These are phyloP conservation scores for Exophiala sp. DNA, from an alignment of 2,329 filamentous ascomycete species.

Conservation along the genomic window DNA sequence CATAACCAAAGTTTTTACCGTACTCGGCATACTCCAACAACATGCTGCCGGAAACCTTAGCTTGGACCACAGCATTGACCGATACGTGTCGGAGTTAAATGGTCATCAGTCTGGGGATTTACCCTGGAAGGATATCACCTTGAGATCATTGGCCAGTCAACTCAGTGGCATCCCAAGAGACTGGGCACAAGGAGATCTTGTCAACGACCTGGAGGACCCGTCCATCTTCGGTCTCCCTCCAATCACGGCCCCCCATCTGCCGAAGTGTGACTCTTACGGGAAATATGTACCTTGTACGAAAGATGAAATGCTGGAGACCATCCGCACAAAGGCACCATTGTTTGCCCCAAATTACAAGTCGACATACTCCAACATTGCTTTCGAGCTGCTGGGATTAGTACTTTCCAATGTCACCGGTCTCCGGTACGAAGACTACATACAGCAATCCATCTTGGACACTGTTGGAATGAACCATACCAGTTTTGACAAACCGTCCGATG, in stretches of 20 bases:
- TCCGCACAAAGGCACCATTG: constrained; percentile 16
- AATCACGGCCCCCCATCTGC: constrained; percentile 8
- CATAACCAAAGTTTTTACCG: constrained; percentile 32
- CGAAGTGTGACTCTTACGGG: constrained; percentile 15
- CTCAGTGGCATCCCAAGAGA: constrained; percentile 31
- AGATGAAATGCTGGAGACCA: constrained; percentile 12
- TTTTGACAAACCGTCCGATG: constrained; percentile 23
- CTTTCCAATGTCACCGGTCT: constrained; percentile 29
- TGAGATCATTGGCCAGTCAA: constrained; percentile 30
- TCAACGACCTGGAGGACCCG: constrained; percentile 8
- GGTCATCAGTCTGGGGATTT: constrained; percentile 15
- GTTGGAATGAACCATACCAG: constrained; percentile 21
- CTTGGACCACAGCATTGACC: constrained; percentile 29
- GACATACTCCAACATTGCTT: constrained; percentile 32
- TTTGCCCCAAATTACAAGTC: constrained; percentile 30
- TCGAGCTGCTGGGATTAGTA: constrained; percentile 30
- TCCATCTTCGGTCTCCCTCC: constrained; percentile 20
- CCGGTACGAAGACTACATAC: constrained; percentile 29
- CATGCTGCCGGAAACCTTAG: constrained; percentile 29
- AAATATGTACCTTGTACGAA: constrained; percentile 20
- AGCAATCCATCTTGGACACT: constrained; percentile 21
- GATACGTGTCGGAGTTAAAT: constrained; percentile 24
- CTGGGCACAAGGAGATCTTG: constrained; percentile 27
- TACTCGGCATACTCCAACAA: constrained; percentile 30
- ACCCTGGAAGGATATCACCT: constrained; percentile 30